Percentiles rank a stretch among this genome's conserved stretches.
These are phyloP conservation scores for Trypanosoma caninum DNA, from an alignment of 208 protist species.

Conservation along the genomic window DNA sequence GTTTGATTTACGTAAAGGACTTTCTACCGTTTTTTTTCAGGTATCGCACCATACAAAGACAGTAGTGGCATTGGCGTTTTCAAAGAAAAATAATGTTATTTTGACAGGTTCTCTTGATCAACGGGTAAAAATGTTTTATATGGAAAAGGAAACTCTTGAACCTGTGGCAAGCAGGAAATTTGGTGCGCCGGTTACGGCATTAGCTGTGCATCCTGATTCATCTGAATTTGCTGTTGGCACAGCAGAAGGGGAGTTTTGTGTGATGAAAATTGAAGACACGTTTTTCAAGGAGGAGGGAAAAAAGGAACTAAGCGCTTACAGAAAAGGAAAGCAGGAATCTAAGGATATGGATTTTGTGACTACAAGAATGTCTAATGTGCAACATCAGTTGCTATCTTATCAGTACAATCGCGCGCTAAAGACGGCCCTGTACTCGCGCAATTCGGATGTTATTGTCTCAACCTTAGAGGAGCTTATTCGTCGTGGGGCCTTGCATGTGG, in stretches of 20 bases:
- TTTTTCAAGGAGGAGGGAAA: conserved; percentile 4
- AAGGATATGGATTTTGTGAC: conserved; percentile 26
- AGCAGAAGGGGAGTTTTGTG: conserved; percentile 54
- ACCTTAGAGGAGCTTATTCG: conserved; percentile 83
- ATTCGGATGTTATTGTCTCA: conserved; percentile 73
- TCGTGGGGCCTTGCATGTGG: conserved; percentile 73
- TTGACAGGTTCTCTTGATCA: conserved; percentile 72
- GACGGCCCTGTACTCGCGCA: conserved; percentile 70
- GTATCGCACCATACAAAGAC: conserved; percentile 80
- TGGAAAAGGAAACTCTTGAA: conserved; percentile 41
- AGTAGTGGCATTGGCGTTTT: conserved; percentile 65
- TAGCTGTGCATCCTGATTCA: conserved; percentile 65
- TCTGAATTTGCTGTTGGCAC: conserved; percentile 70
- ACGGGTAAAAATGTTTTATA: conserved; percentile 76
- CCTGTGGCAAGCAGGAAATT: conserved; percentile 66
- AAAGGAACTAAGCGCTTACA: conserved; percentile 21
- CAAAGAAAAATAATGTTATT: conserved; percentile 50
- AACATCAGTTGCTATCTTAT: conserved; percentile 63
- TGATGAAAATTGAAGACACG: conserved; percentile 52
- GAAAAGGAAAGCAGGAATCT: conserved; percentile 18
- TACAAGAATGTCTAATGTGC: conserved; percentile 49
- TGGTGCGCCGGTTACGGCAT: conserved; percentile 46
- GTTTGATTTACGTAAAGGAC: conserved; percentile 73
- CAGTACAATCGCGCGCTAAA: conserved; percentile 78
- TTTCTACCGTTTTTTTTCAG: conserved; percentile 36